A percentile compares a stretch with the other conserved stretches of the same genome.
phyloP scores from a whole-genome alignment of 2,329 filamentous ascomycete genomes.

The Hypoxylon sp. region DNA sequence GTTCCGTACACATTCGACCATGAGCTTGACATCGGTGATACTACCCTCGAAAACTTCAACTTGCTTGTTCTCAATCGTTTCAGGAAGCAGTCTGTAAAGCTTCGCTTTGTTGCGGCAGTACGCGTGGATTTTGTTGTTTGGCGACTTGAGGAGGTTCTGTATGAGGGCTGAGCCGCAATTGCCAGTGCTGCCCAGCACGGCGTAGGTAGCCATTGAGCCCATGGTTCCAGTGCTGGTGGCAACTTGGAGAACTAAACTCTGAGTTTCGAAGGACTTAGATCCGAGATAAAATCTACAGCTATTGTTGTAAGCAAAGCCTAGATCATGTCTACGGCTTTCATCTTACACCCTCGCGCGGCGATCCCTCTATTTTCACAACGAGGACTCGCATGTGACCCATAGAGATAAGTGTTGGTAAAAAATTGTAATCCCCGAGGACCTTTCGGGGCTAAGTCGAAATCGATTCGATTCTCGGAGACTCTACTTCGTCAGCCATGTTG shows the following conservation, averaged over 20 bases:
- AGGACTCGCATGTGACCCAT: neutral
- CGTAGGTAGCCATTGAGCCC: constrained; percentile 51
- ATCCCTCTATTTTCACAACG: neutral
- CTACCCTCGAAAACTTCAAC: constrained; percentile 59
- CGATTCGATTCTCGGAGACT: neutral
- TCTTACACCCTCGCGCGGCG: neutral
- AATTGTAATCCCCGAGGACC: neutral
- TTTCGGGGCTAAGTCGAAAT: neutral
- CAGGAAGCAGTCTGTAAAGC: constrained; percentile 54
- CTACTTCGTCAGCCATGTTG: neutral
- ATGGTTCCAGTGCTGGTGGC: neutral
- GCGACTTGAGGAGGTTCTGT: constrained; percentile 53
- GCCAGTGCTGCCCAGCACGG: constrained; percentile 59
- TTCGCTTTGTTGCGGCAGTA: constrained; percentile 61
- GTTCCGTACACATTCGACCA: constrained; percentile 55
- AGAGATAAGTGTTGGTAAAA: neutral
- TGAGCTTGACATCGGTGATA: constrained; percentile 56
- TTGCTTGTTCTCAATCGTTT: constrained; percentile 49
- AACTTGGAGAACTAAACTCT: neutral
- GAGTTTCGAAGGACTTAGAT: neutral
- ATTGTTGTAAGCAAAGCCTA: neutral
- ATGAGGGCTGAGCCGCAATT: constrained; percentile 60
- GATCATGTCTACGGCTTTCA: neutral
- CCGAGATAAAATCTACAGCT: neutral
- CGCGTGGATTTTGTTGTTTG: constrained; percentile 54